phyloP scores from a whole-genome alignment of 441 rosid species.

The Syzygium syzygioides region DNA sequence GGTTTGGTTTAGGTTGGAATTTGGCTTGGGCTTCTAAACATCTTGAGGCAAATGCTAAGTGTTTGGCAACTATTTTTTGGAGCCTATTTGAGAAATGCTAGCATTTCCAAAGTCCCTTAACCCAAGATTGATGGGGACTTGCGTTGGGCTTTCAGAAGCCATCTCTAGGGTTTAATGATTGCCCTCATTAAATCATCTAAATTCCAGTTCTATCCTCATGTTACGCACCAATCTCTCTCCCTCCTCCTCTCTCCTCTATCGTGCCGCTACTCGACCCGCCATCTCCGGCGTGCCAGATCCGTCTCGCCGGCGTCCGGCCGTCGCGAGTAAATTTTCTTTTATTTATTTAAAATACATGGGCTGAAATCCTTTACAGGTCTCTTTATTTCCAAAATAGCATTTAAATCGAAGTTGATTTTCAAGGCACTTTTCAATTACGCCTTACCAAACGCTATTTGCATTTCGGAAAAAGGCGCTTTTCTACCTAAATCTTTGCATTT shows the following conservation, averaged over 20 bases:
- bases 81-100: background rate
- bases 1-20: background rate
- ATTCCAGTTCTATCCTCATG: background rate
- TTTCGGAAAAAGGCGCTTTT: background rate
- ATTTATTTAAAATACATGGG: background rate
- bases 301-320: accelerated
- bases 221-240: background rate
- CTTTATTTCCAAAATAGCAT: background rate
- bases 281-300: background rate
- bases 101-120: background rate
- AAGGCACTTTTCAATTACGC: background rate
- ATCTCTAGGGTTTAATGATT: background rate
- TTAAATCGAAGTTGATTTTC: background rate
- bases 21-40: background rate
- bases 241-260: background rate
- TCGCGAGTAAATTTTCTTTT: background rate
- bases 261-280: background rate
- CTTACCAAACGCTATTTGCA: background rate
- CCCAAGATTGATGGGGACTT: background rate
- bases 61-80: background rate
- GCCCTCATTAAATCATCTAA: background rate
- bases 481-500: background rate
- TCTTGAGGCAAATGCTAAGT: background rate
- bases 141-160: background rate
- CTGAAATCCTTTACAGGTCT: background rate